Evolutionary conservation across 495 filamentous ascomycete genomes (phyloP).

Genomic region (Talaromyces proteolyticus): DNA sequence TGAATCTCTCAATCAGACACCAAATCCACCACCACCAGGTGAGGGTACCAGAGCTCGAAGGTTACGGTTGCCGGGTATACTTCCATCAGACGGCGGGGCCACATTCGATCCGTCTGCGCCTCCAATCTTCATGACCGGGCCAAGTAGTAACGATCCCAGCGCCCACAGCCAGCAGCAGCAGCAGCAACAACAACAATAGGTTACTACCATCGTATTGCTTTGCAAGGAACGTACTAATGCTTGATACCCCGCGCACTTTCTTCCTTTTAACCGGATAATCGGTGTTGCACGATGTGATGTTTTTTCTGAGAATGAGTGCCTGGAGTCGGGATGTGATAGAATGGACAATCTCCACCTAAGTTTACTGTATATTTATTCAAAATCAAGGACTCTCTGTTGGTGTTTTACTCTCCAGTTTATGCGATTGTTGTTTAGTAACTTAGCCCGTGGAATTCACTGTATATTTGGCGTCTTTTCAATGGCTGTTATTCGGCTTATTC

Average conservation of each 20-base stretch:
- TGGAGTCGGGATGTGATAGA: neutral
- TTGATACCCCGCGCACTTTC: neutral
- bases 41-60: neutral
- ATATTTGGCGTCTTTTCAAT: too few species aligned
- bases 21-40: neutral
- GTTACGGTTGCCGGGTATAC: neutral
- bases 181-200: neutral
- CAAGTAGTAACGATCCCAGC: slow-evolving; percentile 1
- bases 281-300: too few species aligned
- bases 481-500: too few species aligned
- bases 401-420: neutral
- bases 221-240: neutral
- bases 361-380: neutral
- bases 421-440: too few species aligned
- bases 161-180: neutral
- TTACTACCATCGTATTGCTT: too few species aligned
- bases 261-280: too few species aligned
- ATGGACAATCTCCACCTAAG: neutral
- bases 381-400: neutral
- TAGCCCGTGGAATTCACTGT: too few species aligned
- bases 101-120: slow-evolving; percentile 1
- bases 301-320: neutral
- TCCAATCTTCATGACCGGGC: slow-evolving; percentile 2
- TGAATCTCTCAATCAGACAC: neutral
- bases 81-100: slow-evolving; percentile 1